Base-by-base conservation (phyloP, 768 basidiomycete species). In the Amanita jacksonii region DNA sequence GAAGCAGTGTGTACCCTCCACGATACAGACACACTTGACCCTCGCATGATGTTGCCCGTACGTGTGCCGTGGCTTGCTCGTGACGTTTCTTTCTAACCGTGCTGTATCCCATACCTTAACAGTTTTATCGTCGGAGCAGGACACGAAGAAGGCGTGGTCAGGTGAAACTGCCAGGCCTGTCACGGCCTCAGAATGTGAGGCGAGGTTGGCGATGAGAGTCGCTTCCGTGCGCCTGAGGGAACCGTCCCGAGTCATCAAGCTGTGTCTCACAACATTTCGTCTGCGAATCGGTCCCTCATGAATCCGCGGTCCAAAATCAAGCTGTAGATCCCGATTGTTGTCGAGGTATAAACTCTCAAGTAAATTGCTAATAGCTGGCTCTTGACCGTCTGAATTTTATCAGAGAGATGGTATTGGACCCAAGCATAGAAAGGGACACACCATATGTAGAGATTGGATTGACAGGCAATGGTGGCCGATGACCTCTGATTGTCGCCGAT, bases 91-190 rank as follows among this genome's bases (percentile, higher is more conserved):
- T 57, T 97, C 94, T 35, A 98, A 69, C n/a, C 91, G 72, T 6
- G 88, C 85, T 1, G 91, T 85, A 51, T 90, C 85, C 91, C 91
- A 96, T 32, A 87, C 72, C 59, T 91, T 93, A 56, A 93, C 80
- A 0, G 87, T 92, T 66, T 87, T 88, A 61, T 98, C 94, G 49
- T 98, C 81, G 0, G 91, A 94, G 28, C 86, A 80, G 0, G 94
- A 89, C 3, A 93, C 80, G 51, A 99, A 97, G 69, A 96, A 99
- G 58, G 81, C 65, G 54, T 96, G 90, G 55, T 98, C 96, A 2
- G 94, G 93, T 1, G 94, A 82, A 18, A 92, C 86, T 1, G 83
- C 83, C 18, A 98, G 66, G 6, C 79, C 74, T 2, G 84, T 90
- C 46, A 98, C 68, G 1, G 79, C 69, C 19, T 84, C 88, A 0